These are phyloP conservation scores for Verticillium nonalfalfae DNA, from an alignment of 2,329 filamentous ascomycete genomes.

Conservation along the genomic window DNA sequence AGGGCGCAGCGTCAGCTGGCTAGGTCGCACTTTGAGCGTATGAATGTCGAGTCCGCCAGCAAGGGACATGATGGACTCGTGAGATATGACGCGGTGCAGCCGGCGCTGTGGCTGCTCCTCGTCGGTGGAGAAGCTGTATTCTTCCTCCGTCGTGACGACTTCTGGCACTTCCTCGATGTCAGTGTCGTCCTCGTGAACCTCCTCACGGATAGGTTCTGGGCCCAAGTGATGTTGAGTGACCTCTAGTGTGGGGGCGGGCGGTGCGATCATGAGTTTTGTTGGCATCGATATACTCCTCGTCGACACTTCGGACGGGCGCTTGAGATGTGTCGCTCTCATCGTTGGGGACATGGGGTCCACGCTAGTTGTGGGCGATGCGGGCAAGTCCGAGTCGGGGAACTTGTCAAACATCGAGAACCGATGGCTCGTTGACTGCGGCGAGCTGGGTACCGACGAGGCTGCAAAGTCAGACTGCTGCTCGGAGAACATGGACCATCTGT, in stretches of 20 bases:
- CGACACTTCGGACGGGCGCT: slow-evolving; percentile 51
- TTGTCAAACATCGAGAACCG: slow-evolving; percentile 76
- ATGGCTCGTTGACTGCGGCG: slow-evolving; percentile 64
- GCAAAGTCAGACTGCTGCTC: slow-evolving; percentile 57
- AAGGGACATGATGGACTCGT: slow-evolving; percentile 85
- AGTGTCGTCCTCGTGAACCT: slow-evolving; percentile 23
- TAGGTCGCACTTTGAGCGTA: slow-evolving; percentile 67
- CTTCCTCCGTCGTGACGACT: slow-evolving; percentile 14
- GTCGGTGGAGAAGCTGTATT: slow-evolving; percentile 21
- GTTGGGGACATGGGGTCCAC: slow-evolving; percentile 60
- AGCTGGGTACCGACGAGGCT: slow-evolving; percentile 71
- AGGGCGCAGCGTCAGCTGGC: slow-evolving; percentile 59
- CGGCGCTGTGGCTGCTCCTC: slow-evolving; percentile 31
- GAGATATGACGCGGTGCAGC: slow-evolving; percentile 64
- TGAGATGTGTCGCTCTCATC: slow-evolving; percentile 45
- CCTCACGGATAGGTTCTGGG: slow-evolving; percentile 12
- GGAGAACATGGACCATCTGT: slow-evolving; percentile 61
- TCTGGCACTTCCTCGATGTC: slow-evolving; percentile 22
- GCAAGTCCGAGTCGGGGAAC: slow-evolving; percentile 63
- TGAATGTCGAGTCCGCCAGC: slow-evolving; percentile 87
- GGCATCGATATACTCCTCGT: slow-evolving; percentile 13
- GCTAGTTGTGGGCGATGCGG: slow-evolving; percentile 77
- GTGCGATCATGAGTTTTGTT: slow-evolving; percentile 15
- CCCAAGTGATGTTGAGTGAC: slow-evolving; percentile 9
- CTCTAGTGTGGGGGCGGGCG: slow-evolving; percentile 13